Evolutionary conservation across 176 grass and related monocot genomes (phyloP).

Genomic region (Eleusine coracana): DNA sequence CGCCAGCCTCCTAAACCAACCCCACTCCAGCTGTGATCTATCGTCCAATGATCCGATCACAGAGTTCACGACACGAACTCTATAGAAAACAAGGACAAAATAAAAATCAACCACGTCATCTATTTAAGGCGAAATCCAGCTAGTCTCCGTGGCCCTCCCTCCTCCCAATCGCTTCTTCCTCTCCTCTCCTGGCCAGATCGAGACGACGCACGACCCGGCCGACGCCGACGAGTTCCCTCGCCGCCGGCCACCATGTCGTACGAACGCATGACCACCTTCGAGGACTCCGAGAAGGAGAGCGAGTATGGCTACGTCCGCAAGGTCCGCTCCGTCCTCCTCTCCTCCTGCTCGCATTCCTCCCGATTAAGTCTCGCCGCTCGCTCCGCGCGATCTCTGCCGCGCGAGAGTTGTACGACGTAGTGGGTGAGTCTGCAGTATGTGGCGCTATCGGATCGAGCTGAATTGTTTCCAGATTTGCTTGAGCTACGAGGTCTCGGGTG

Average conservation of each 20-base stretch:
- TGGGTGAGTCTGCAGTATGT: background rate
- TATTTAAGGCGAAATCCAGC: constrained; percentile 38
- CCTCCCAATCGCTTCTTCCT: constrained; percentile 28
- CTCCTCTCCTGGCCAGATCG: constrained; percentile 38
- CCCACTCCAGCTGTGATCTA: background rate
- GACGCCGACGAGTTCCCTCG: constrained; percentile 28
- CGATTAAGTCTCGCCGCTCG: constrained; percentile 37
- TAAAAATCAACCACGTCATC: constrained; percentile 23
- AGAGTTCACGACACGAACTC: background rate
- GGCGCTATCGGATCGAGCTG: constrained; percentile 28
- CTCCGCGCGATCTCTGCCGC: constrained; percentile 34
- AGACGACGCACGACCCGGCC: constrained; percentile 36
- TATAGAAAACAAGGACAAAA: background rate
- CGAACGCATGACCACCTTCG: constrained; percentile 83
- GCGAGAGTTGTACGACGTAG: background rate
- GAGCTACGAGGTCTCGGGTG: background rate
- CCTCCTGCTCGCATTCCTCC: constrained; percentile 19
- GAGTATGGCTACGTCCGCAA: constrained; percentile 95
- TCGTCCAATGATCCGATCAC: background rate
- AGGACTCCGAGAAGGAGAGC: constrained; percentile 96
- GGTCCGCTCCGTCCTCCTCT: background rate
- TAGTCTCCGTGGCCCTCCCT: constrained; percentile 42
- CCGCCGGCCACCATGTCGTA: constrained; percentile 54
- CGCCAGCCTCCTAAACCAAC: background rate
- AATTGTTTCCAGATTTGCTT: constrained; percentile 30